A percentile compares a stretch with the other conserved stretches of the same genome.
These are phyloP conservation scores for Suillus lakei DNA, from an alignment of 768 basidiomycete species.

Conservation along the genomic window DNA sequence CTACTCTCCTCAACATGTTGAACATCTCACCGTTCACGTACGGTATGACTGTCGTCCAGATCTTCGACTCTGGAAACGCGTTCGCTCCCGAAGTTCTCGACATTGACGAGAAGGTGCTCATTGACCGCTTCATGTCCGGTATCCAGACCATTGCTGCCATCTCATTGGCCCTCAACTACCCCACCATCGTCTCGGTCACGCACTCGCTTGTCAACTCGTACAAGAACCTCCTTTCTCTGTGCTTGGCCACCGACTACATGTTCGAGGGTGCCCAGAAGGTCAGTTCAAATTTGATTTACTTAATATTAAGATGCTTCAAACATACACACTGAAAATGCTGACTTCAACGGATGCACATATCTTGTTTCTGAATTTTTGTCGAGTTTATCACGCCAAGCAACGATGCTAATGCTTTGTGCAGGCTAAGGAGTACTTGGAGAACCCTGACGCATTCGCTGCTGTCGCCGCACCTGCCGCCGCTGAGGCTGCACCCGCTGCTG, in stretches of 20 bases:
- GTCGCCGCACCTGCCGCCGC: conserved; percentile 69
- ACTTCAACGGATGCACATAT: conserved; percentile 49
- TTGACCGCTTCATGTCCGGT: conserved; percentile 90
- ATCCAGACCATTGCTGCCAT: conserved; percentile 96
- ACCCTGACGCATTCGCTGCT: conserved; percentile 96
- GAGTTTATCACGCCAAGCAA: conserved; percentile 13
- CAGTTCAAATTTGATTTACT: conserved; percentile 28
- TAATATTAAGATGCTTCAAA: conserved; percentile 30
- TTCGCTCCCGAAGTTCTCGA: conserved; percentile 93
- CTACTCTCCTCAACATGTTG: conserved; percentile 98
- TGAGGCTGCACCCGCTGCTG: conserved; percentile 55
- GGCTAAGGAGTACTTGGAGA: conserved; percentile 96
- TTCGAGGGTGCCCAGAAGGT: conserved; percentile 96
- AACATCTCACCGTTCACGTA: conserved; percentile 99
- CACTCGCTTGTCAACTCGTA: conserved; percentile 99
- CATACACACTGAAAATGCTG: conserved; percentile 88
- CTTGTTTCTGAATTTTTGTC: conserved; percentile 33
- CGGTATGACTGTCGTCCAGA: conserved; percentile 98
- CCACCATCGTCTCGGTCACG: conserved; percentile 90
- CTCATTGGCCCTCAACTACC: conserved; percentile 95
- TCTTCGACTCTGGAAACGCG: conserved; percentile 91
- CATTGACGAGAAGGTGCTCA: conserved; percentile 87
- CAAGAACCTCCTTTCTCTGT: conserved; percentile 95
- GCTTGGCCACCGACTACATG: conserved; percentile 89
- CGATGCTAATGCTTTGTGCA: conserved; percentile 33